Evolutionary conservation across 2,329 filamentous ascomycete genomes (phyloP).

Genomic region (Huntiella decipiens): DNA sequence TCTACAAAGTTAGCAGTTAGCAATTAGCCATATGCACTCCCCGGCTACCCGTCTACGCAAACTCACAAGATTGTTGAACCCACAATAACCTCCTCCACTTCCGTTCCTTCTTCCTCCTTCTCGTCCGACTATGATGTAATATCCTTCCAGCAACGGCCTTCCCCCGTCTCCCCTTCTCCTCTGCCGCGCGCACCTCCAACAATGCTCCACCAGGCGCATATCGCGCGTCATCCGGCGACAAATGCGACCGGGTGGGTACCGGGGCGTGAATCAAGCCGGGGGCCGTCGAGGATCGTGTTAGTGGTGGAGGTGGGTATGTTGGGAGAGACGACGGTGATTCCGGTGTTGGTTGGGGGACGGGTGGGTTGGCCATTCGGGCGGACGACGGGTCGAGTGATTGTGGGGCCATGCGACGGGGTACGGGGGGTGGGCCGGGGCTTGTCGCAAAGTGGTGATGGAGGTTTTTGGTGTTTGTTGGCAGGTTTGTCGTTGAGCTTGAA

Average conservation of each 20-base stretch:
- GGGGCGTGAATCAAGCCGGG: constrained; percentile 17
- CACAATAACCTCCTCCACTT: constrained; percentile 92
- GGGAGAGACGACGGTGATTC: too few species aligned
- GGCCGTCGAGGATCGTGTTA: constrained; percentile 2
- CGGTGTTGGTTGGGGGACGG: too few species aligned
- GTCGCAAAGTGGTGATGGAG: too few species aligned
- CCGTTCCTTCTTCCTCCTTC: constrained; percentile 48
- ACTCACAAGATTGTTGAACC: constrained; percentile 85
- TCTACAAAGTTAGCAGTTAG: constrained; percentile 28
- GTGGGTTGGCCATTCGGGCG: too few species aligned
- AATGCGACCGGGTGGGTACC: constrained; percentile 35
- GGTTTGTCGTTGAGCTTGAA: too few species aligned
- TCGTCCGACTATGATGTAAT: constrained; percentile 38
- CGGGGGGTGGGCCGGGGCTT: too few species aligned
- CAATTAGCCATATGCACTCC: neutral
- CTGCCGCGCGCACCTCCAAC: constrained; percentile 6
- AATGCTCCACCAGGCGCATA: constrained; percentile 33
- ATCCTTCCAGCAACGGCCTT: constrained; percentile 24
- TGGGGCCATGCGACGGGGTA: too few species aligned
- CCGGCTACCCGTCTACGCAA: too few species aligned
- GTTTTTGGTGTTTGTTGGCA: too few species aligned
- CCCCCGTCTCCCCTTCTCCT: neutral
- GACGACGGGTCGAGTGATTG: too few species aligned
- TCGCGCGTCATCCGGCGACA: constrained; percentile 74
- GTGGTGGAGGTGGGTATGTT: neutral